Conservation (phyloP, 768 basidiomycete genomes). For the Chalciporus pseudorubinellus region DNA sequence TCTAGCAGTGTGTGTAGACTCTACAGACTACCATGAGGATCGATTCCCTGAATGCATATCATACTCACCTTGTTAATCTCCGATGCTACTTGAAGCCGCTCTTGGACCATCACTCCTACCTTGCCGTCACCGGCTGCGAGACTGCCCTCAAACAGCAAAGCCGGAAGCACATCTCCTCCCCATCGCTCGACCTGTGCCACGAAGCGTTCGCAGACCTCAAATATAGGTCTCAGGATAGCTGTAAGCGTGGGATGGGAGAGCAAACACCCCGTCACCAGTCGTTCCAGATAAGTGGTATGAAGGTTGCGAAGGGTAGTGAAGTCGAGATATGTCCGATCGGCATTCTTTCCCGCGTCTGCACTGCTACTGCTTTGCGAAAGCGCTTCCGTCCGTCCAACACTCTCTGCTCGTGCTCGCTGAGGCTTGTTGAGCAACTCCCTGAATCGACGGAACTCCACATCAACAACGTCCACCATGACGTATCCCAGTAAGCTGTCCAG, state of each 20-base stretch:
- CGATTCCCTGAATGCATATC: not conserved
- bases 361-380: constrained; percentile 3
- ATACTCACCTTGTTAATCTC: constrained; percentile 71
- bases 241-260: constrained; percentile 65
- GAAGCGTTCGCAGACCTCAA: constrained; percentile 84
- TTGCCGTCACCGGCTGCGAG: constrained; percentile 49
- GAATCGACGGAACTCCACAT: constrained; percentile 74
- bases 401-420: constrained; percentile 20
- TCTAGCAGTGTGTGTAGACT: constrained; percentile 63
- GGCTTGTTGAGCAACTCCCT: constrained; percentile 51
- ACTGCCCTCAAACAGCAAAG: constrained; percentile 78
- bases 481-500: constrained; percentile 80
- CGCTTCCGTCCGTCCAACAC: constrained; percentile 11
- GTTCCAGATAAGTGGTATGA: constrained; percentile 78
- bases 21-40: constrained; percentile 37
- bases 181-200: constrained; percentile 88
- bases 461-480: constrained; percentile 88
- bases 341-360: constrained; percentile 21
- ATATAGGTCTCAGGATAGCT: constrained; percentile 61
- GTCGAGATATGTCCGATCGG: constrained; percentile 52
- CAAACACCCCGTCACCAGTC: constrained; percentile 75
- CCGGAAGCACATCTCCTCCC: constrained; percentile 89
- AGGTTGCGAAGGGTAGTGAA: constrained; percentile 84
- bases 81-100: constrained; percentile 63
- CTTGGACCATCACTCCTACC: constrained; percentile 71